These are phyloP conservation scores for Helminthosporium solani DNA, from an alignment of 2,329 filamentous ascomycete species.

Conservation along the genomic window DNA sequence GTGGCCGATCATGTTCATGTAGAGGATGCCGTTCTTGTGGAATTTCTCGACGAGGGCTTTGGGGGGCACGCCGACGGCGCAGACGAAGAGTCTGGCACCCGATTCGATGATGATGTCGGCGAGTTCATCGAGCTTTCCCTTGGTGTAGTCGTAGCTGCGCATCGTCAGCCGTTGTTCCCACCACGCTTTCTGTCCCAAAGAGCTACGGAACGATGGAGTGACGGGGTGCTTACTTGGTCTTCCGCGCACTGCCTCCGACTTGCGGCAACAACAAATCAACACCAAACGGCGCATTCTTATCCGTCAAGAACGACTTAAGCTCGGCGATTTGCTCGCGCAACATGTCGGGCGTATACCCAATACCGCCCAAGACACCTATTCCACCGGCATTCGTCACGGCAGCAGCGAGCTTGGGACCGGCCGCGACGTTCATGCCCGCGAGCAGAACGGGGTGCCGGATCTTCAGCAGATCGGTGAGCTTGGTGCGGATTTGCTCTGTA, in stretches of 20 bases:
- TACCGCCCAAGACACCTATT: slow-evolving; percentile 92
- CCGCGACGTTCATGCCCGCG: slow-evolving; percentile 98
- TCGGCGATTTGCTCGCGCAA: slow-evolving; percentile 91
- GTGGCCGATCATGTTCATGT: slow-evolving; percentile 99
- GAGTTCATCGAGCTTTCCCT: slow-evolving; percentile 92
- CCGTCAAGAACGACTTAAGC: slow-evolving; percentile 80
- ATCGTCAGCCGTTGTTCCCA: slow-evolving; percentile 1
- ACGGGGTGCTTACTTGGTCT: slow-evolving; percentile 70
- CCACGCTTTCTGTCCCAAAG: not conserved
- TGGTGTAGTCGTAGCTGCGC: slow-evolving; percentile 95
- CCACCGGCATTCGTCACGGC: slow-evolving; percentile 97
- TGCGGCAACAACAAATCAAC: slow-evolving; percentile 92
- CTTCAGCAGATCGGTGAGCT: slow-evolving; percentile 91
- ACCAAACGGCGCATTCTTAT: slow-evolving; percentile 94
- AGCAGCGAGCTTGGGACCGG: slow-evolving; percentile 91
- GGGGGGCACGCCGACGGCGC: slow-evolving; percentile 90
- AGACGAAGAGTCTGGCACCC: slow-evolving; percentile 91
- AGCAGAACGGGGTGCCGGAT: slow-evolving; percentile 96
- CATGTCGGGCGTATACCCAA: slow-evolving; percentile 97
- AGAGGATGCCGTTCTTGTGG: slow-evolving; percentile 82
- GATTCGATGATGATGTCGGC: slow-evolving; percentile 90
- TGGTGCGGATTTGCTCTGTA: slow-evolving; percentile 83
- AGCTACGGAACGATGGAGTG: not conserved
- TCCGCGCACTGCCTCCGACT: slow-evolving; percentile 88
- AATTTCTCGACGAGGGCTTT: slow-evolving; percentile 85